Evolutionary conservation across 257 asterid genomes (phyloP), one percentile per base, ranked within the genome.

Genomic region (Henckelia pumila): DNA sequence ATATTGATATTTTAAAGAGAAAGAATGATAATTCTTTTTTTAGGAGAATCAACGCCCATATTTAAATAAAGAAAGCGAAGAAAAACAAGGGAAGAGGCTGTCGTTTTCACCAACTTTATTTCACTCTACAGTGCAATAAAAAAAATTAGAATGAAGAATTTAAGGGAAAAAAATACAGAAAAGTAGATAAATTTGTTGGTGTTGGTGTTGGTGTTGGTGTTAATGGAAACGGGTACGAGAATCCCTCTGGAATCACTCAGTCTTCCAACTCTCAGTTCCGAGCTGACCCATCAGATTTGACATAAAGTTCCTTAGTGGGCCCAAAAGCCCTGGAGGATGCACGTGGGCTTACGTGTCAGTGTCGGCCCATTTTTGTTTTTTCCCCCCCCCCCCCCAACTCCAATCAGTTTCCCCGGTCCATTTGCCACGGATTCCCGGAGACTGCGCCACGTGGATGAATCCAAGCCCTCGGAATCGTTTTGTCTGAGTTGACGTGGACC

Each of bases 401-500:
- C 37, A 32, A 32, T 61, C 35, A 11, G 56, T 26, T 40, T 40
- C 68, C 44, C 21, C 16, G 14, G 25, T 49, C 47, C 32, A 4
- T 37, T 14, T 17, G 16, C 25, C 0, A 47, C 40, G 1, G 25
- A 56, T 59, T 35, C 1, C 4, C 20, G 61, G 35, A 17, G 69
- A 64, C 71, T 16, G 0, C 2, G 73, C 72, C 79, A 72, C 75
- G 78, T 72, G 81, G 71, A 23, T 8, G 0, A 4, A 70, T 64
- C 35, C 25, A 40, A 22, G 73, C 76, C 67, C 30, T 35, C 6
- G 2, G 17, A 29, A 11, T 56, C 56, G 71, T 61, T 56, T 62
- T 58, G 77, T 71, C 82, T 59, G 32, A 25, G 62, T 72, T 73
- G 86, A 84, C 77, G 80, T 81, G 85, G 84, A 81, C 89, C 86